A percentile compares a stretch with the other conserved stretches of the same genome.
These are phyloP conservation scores for Suhomyces yuchorum DNA, from an alignment of 1,139 yeast genomes.

Conservation along the genomic window DNA sequence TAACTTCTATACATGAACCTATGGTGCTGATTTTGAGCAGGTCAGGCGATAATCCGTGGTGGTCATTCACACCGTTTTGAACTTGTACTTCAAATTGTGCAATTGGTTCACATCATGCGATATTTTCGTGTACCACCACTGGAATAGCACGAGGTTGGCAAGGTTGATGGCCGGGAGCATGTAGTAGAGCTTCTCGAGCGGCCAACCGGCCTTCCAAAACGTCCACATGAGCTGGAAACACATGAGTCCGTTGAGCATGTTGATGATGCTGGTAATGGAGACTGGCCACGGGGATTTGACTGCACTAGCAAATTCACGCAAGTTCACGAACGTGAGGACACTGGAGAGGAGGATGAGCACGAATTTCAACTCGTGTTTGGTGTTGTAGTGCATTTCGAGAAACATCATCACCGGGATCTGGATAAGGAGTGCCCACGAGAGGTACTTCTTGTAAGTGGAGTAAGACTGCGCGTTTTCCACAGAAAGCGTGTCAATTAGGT, in stretches of 20 bases:
- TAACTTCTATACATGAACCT: neutral
- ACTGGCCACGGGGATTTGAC: conserved; percentile 1
- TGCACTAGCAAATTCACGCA: conserved; percentile 3
- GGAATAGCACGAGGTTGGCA: conserved; percentile 14
- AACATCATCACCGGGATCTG: conserved; percentile 18
- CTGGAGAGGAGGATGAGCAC: conserved; percentile 10
- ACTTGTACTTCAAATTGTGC: conserved; percentile 17
- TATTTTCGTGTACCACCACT: conserved; percentile 17
- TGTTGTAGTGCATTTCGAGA: conserved; percentile 11
- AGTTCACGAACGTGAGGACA: conserved; percentile 13
- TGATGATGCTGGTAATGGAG: conserved; percentile 1
- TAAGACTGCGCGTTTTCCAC: conserved; percentile 15
- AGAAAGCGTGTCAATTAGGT: conserved; percentile 14
- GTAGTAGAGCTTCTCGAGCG: conserved; percentile 13
- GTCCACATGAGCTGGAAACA: conserved; percentile 15
- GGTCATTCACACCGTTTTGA: conserved; percentile 15
- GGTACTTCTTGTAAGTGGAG: conserved; percentile 9
- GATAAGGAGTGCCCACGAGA: conserved; percentile 14
- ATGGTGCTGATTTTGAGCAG: neutral
- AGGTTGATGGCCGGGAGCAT: conserved; percentile 18
- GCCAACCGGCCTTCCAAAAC: conserved; percentile 2
- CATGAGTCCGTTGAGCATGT: conserved; percentile 13
- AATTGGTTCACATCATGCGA: conserved; percentile 14
- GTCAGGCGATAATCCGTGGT: neutral
- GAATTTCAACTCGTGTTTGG: conserved; percentile 5